Percentiles rank a stretch among this genome's conserved stretches.
Conservation (phyloP, 768 basidiomycete species). For the Hypholoma fasciculare region DNA sequence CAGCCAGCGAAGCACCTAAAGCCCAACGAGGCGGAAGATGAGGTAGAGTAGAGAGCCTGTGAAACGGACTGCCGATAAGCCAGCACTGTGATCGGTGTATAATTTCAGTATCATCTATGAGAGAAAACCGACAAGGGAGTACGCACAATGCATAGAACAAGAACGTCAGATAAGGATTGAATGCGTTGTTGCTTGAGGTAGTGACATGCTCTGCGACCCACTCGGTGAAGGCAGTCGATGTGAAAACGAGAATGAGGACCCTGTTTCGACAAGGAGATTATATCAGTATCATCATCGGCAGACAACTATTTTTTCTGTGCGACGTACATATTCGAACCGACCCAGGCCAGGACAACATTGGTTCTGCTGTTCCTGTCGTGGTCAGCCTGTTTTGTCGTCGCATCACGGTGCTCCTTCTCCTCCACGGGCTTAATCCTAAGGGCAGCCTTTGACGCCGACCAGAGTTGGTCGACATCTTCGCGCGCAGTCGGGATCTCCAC, state of each 20-base stretch:
- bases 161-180: slow-evolving; percentile 90
- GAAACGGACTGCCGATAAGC: slow-evolving; percentile 80
- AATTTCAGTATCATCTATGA: slow-evolving; percentile 11
- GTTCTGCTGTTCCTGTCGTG: slow-evolving; percentile 83
- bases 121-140: slow-evolving; percentile 6
- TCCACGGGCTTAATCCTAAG: slow-evolving; percentile 69
- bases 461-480: slow-evolving; percentile 88
- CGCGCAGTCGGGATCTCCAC: slow-evolving; percentile 79
- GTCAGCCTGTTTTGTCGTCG: slow-evolving; percentile 88
- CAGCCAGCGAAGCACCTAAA: slow-evolving; percentile 30
- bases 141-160: slow-evolving; percentile 65
- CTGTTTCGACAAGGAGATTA: slow-evolving; percentile 29
- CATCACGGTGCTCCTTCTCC: slow-evolving; percentile 79
- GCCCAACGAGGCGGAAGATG: slow-evolving; percentile 70
- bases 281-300: slow-evolving; percentile 5
- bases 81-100: slow-evolving; percentile 51
- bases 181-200: slow-evolving; percentile 48
- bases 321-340: slow-evolving; percentile 81
- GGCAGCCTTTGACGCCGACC: slow-evolving; percentile 73
- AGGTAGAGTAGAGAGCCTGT: slow-evolving; percentile 78
- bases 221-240: slow-evolving; percentile 70
- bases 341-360: slow-evolving; percentile 82
- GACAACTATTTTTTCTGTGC: neutral
- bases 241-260: slow-evolving; percentile 74
- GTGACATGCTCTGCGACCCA: slow-evolving; percentile 68